A percentile compares a stretch with the other conserved stretches of the same genome.
Conservation (phyloP, 176 grass and related monocot species). For the Chrysopogon serrulatus region DNA sequence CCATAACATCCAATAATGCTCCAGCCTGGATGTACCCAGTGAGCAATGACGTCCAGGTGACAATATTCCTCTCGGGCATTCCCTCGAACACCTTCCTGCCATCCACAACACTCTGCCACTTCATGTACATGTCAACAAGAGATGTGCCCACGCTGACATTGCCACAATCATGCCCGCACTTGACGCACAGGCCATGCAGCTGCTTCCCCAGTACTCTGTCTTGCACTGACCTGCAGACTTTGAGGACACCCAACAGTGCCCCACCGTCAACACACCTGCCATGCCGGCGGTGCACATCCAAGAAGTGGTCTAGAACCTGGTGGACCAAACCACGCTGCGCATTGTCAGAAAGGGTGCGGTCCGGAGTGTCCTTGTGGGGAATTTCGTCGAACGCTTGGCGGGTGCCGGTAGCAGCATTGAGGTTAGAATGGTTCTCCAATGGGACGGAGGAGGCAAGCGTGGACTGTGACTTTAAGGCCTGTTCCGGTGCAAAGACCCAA, state of each 20-base stretch:
- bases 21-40: conserved; percentile 14
- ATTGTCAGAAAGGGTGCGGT: neutral
- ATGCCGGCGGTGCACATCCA: neutral
- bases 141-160: conserved; percentile 32
- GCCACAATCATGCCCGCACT: conserved; percentile 12
- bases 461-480: neutral
- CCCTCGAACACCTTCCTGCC: conserved; percentile 34
- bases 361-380: neutral
- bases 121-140: conserved; percentile 51
- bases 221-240: conserved; percentile 14
- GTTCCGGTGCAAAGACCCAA: neutral
- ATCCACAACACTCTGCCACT: neutral
- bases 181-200: conserved; percentile 50
- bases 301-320: conserved; percentile 33
- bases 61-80: conserved; percentile 45
- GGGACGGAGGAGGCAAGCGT: neutral
- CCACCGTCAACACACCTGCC: neutral
- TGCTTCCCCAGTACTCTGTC: conserved; percentile 35
- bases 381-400: conserved; percentile 51
- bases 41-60: conserved; percentile 46
- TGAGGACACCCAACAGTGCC: conserved; percentile 27
- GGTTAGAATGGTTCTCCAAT: no score
- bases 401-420: neutral
- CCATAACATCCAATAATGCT: neutral
- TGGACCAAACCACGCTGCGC: neutral